phyloP scores from a whole-genome alignment of 331 rosid species.

The Arachis monticola region DNA sequence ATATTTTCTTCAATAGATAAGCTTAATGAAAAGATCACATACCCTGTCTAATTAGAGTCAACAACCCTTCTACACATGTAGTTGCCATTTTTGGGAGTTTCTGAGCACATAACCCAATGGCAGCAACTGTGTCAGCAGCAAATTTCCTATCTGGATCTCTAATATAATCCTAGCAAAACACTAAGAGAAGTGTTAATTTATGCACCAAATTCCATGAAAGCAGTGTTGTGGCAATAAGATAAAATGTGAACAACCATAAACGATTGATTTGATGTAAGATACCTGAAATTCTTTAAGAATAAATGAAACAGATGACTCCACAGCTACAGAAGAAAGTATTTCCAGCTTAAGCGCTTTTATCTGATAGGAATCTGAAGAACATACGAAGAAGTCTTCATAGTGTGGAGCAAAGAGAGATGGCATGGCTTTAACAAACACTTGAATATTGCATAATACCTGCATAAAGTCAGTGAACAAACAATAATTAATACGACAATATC shows the following conservation, averaged over 20 bases:
- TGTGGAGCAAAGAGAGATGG: conserved; percentile 81
- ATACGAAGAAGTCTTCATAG: conserved; percentile 80
- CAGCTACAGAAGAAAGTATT: conserved; percentile 75
- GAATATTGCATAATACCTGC: conserved; percentile 93
- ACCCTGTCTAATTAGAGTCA: conserved; percentile 83
- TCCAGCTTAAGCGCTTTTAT: conserved; percentile 87
- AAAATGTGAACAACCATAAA: conserved; percentile 5
- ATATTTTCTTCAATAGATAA: conserved; percentile 27
- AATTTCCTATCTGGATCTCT: conserved; percentile 90
- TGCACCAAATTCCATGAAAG: conserved; percentile 34
- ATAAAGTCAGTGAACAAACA: conserved; percentile 45
- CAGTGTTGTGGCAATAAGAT: conserved; percentile 23
- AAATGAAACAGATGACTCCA: conserved; percentile 61
- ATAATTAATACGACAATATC: conserved; percentile 28
- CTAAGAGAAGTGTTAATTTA: conserved; percentile 50
- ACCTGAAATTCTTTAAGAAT: conserved; percentile 94
- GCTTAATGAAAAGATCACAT: conserved; percentile 39
- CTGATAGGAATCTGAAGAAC: conserved; percentile 87
- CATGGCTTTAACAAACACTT: conserved; percentile 93
- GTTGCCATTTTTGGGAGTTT: conserved; percentile 78
- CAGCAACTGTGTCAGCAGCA: conserved; percentile 95
- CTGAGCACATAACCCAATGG: conserved; percentile 85
- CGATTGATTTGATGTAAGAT: conserved; percentile 35
- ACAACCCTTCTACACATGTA: conserved; percentile 70
- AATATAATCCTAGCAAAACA: conserved; percentile 88